Evolutionary conservation across 208 protist species (phyloP), one percentile per base, ranked within the genome.

Genomic region (Herpetomonas tarakana): DNA sequence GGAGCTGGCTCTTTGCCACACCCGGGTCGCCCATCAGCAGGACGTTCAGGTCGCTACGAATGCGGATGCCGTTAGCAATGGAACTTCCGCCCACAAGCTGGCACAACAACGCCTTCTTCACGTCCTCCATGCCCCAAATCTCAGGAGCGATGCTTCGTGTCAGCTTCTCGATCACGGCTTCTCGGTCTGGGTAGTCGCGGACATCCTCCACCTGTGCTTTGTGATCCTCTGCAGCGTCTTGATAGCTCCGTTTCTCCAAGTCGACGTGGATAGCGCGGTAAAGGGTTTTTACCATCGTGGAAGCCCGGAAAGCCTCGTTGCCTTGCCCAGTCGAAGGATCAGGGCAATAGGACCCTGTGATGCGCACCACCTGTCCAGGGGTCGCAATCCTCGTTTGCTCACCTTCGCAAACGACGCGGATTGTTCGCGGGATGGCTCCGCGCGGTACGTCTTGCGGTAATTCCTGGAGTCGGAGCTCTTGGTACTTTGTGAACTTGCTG

Each of bases 11-110:
- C 76, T 99, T 99, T 12, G 94, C 92, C 9, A 98, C 98, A 71
- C 98, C 98, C 22, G 98, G 98, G 74, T 99, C 98, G n/a, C 98
- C 98, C 68, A 99, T 98, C 12, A 99, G 81, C 53, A 93, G 98
- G 21, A 99, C 91, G 70, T 99, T 99, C 47, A 99, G 92, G 38
- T 99, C 98, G 49, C 97, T 97, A 45, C 98, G 76, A 52, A 95
- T 90, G 27, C 88, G 85, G 61, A 98, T 97, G 4, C 82, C 88
- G 21, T 88, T 87, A 22, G 97, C 92, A 71, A 99, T 99, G 31
- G 97, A 86, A n/a, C 99, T 98, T 27, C 98, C 98, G 4, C 98
- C 98, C 68, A 99, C 98, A 14, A 99, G 83, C 63, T 98, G 91
- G 62, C 92, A 98, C 9, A 99, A 73, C 7, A 99, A 61, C 29